phyloP scores from a whole-genome alignment of 1,284 basidiomycete genomes.

The Cystobasidium sp. region DNA sequence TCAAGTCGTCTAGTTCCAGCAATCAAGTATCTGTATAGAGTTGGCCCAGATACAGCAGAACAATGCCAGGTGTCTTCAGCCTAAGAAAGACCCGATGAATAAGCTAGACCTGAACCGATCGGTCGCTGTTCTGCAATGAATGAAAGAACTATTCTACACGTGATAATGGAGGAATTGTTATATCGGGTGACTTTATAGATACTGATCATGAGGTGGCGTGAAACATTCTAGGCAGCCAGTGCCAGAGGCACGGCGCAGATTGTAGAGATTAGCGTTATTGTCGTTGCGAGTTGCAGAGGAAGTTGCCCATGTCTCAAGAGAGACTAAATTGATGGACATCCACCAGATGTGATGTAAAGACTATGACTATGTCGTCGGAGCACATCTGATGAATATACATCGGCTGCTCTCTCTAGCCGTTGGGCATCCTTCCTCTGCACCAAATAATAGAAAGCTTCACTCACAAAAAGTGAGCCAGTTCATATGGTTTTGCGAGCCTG shows the following conservation, averaged over 20 bases:
- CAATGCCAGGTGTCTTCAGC: too few species aligned
- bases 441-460: not conserved
- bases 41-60: too few species aligned
- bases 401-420: too few species aligned
- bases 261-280: too few species aligned
- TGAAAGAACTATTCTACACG: conserved; percentile 1
- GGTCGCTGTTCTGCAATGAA: not conserved
- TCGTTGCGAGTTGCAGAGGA: too few species aligned
- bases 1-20: not conserved
- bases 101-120: not conserved
- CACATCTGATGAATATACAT: too few species aligned
- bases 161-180: not conserved
- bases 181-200: not conserved
- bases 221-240: not conserved
- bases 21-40: not conserved
- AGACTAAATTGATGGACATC: too few species aligned
- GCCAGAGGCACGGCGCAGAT: not conserved
- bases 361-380: too few species aligned
- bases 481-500: not conserved
- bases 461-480: not conserved
- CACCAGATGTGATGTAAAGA: too few species aligned
- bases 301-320: too few species aligned
- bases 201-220: not conserved
- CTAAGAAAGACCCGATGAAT: not conserved
- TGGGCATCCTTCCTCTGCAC: too few species aligned